phyloP scores from a whole-genome alignment of 2,329 filamentous ascomycete species.

The Leptodontidium sp. region DNA sequence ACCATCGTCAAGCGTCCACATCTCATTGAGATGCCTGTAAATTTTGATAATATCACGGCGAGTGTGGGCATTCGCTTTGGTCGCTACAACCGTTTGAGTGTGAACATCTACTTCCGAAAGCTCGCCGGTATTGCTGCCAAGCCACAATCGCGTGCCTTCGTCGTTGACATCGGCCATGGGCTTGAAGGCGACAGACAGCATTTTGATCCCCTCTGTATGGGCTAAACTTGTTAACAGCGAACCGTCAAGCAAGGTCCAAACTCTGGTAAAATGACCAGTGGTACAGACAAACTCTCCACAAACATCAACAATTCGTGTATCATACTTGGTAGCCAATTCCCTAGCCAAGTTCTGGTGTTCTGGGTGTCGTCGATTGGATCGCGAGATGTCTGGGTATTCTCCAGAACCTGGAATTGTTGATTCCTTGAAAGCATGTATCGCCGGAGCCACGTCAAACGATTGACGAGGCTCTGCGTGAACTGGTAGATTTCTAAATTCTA shows the following conservation, averaged over 20 bases:
- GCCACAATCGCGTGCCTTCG: slow-evolving; percentile 85
- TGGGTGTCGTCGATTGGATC: slow-evolving; percentile 85
- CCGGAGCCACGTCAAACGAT: slow-evolving; percentile 29
- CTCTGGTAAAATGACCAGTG: slow-evolving; percentile 83
- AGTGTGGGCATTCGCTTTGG: slow-evolving; percentile 76
- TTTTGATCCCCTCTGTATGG: slow-evolving; percentile 86
- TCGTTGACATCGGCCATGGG: slow-evolving; percentile 79
- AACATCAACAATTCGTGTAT: slow-evolving; percentile 85
- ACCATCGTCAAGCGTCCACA: slow-evolving; percentile 94
- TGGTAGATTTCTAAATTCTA: slow-evolving; percentile 49
- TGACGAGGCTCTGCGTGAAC: slow-evolving; percentile 30
- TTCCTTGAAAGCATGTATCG: slow-evolving; percentile 29
- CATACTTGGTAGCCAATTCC: slow-evolving; percentile 85
- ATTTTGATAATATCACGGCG: slow-evolving; percentile 85
- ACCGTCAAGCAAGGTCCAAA: slow-evolving; percentile 86
- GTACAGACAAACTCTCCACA: slow-evolving; percentile 90
- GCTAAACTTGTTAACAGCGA: slow-evolving; percentile 81
- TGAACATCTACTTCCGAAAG: slow-evolving; percentile 87
- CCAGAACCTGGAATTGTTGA: slow-evolving; percentile 30
- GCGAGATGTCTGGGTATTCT: slow-evolving; percentile 84
- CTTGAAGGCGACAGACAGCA: slow-evolving; percentile 85
- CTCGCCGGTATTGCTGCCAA: slow-evolving; percentile 89
- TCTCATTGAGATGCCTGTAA: slow-evolving; percentile 83
- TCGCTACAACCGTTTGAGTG: slow-evolving; percentile 73
- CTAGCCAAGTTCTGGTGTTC: slow-evolving; percentile 74